Base-by-base conservation (phyloP, 129 eudicot genomes). In the Kitagawia praeruptora region DNA sequence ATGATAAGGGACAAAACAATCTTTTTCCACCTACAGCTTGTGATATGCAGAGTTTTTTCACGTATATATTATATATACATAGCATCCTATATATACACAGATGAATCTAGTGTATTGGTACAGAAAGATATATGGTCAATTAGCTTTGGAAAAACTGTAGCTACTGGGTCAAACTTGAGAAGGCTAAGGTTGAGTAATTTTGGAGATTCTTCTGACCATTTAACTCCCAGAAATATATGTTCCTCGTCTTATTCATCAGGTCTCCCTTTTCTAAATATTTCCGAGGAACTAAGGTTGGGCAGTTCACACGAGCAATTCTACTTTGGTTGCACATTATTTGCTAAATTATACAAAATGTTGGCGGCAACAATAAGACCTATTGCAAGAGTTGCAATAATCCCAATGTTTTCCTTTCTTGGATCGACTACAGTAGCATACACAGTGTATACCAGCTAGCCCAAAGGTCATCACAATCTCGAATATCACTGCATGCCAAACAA, bases 221-320 rank as follows among this genome's bases (percentile, higher is more conserved):
- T 79, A n/a, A 76, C 78, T 54, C 42, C 80, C 39, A 74, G 70
- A 86, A 77, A 75, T 70, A 46, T 75, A 69, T n/a, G 54, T 72
- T 80, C 21, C 41, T 67, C 73, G 9, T 67, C 83, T 64, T 77
- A 28, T 58, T 83, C 90, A 23, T 83, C 96, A 89, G 98, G 98
- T 93, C 84, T 25, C 73, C 64, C 51, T 76, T 80, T 73, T 81
- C 80, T 5, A 39, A 6, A 70, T 12, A 28, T 66, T 31, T 25
- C 2, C 2, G 21, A n/a, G 69, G 10, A 66, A 66, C 71, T 66
- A 4, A 31, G 16, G 21, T 27, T 31, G 71, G 37, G 19, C 19
- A 31, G 71, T 64, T 64, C 18, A 14, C 71, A 28, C 1, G 14
- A 70, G 75, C 25, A 34, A 47, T 38, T 38, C 25, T 40, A 18